A percentile compares a stretch with the other conserved stretches of the same genome.
Conservation (phyloP, 345 rosid species). For the Bretschneidera sinensis region DNA sequence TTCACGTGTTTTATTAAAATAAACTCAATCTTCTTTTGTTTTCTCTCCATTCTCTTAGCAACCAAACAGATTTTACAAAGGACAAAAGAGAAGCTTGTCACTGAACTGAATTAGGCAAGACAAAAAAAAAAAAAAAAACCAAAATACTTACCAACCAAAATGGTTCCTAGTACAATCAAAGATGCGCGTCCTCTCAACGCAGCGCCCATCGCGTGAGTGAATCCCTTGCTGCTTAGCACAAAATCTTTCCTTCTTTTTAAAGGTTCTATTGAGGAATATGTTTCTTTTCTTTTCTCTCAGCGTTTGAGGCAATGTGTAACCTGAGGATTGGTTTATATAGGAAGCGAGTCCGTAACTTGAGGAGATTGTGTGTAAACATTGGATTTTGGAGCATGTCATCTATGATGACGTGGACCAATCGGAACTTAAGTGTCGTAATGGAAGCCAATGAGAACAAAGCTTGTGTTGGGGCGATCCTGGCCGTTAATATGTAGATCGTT, state of each 20-base stretch:
- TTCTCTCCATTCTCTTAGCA: no score
- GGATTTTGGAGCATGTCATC: constrained; percentile 22
- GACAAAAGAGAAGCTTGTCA: no score
- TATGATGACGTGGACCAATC: constrained; percentile 25
- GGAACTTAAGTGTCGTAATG: background rate
- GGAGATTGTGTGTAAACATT: no score
- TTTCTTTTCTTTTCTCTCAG: no score
- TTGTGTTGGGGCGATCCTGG: constrained; percentile 21
- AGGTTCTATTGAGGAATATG: background rate
- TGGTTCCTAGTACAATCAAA: no score
- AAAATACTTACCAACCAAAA: background rate
- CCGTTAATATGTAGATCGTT: no score
- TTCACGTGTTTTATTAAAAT: background rate
- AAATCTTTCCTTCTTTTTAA: background rate
- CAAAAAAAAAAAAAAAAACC: no score
- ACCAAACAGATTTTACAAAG: no score
- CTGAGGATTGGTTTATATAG: constrained; percentile 16
- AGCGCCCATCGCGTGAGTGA: background rate
- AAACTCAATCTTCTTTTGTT: no score
- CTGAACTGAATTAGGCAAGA: no score
- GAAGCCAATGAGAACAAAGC: constrained; percentile 16
- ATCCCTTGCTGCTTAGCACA: background rate
- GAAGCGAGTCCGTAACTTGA: constrained; percentile 11
- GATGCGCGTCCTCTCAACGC: no score
- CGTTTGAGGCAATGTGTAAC: no score